Conservation (phyloP, 345 rosid species). For the Turnera subulata region DNA sequence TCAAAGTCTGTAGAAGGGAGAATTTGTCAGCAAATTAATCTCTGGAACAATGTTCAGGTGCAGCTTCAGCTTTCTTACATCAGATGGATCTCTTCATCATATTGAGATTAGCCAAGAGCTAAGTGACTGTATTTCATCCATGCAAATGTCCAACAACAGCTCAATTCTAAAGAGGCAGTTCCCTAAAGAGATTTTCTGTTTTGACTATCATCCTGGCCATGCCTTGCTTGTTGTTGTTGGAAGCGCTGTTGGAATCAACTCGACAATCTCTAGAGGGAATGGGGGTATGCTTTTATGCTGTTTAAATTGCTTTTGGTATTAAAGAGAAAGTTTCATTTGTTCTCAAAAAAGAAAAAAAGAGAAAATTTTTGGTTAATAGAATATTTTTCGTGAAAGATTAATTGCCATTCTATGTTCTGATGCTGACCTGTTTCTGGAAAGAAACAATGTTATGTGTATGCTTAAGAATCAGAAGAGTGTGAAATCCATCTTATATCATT, state of each 20-base stretch:
- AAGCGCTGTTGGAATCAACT: slow-evolving; percentile 35
- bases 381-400: too few species aligned
- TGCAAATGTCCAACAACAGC: slow-evolving; percentile 29
- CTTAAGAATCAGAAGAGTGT: too few species aligned
- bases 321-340: too few species aligned
- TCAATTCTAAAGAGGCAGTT: slow-evolving; percentile 45
- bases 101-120: slow-evolving; percentile 70
- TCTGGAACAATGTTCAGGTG: slow-evolving; percentile 51
- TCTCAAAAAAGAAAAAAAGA: too few species aligned
- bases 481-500: too few species aligned
- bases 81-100: slow-evolving; percentile 67
- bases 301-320: slow-evolving; percentile 5
- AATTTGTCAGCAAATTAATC: slow-evolving; percentile 10
- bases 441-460: too few species aligned
- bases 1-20: too few species aligned
- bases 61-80: slow-evolving; percentile 54
- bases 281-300: slow-evolving; percentile 48
- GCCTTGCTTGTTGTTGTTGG: slow-evolving; percentile 63
- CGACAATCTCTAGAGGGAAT: slow-evolving; percentile 34
- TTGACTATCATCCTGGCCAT: slow-evolving; percentile 57
- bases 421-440: too few species aligned
- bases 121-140: slow-evolving; percentile 50
- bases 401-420: too few species aligned
- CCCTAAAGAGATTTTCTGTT: slow-evolving; percentile 66
- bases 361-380: too few species aligned